Evolutionary conservation across 2,329 filamentous ascomycete species (phyloP), one percentile per base, ranked within the genome.

Genomic region (Talaromyces sp.): DNA sequence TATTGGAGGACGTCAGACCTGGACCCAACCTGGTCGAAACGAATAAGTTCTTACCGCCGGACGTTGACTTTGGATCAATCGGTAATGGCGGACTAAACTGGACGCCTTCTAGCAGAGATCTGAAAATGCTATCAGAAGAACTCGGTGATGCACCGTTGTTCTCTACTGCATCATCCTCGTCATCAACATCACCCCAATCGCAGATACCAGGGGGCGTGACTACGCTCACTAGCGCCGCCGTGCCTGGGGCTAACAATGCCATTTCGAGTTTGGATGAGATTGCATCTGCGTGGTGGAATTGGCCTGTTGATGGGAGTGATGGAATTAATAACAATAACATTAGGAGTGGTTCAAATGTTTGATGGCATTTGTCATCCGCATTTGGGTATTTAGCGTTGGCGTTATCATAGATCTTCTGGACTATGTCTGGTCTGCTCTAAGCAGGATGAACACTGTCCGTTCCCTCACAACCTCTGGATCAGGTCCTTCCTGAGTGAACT

Each of bases 101-200:
- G 63, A 56, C 60, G 0, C 62, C 62, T 28, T 59, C 59, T 9
- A 64, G 56, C 18, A 40, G 63, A 11, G 63, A 64, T 7, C 42
- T 64, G 33, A 64, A 64, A 55, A 37, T 64, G 33, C 56, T 64
- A 5, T 60, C 63, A 16, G 63, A 64, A 8, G 59, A 62, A 37
- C 16, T 64, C 3, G 60, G 60, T 16, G 48, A 57, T 21, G 35
- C 63, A 6, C 54, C 61, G 16, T 46, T 63, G 11, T 59, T 60
- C 25, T 63, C 62, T 33, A 48, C 50, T 9, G 21, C 57, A 18
- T 59, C 62, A 58, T 33, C 62, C 2, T 46, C 54, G 28, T 37
- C 62, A 42, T 50, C 60, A 21, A 28, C 33, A 3, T 46, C 59
- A 21, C 11, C 48, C 21, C 48, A 31, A 23, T 35, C 11, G 23